These are phyloP conservation scores for Elsinoe arachidis DNA, from an alignment of 2,329 filamentous ascomycete genomes.

Conservation along the genomic window DNA sequence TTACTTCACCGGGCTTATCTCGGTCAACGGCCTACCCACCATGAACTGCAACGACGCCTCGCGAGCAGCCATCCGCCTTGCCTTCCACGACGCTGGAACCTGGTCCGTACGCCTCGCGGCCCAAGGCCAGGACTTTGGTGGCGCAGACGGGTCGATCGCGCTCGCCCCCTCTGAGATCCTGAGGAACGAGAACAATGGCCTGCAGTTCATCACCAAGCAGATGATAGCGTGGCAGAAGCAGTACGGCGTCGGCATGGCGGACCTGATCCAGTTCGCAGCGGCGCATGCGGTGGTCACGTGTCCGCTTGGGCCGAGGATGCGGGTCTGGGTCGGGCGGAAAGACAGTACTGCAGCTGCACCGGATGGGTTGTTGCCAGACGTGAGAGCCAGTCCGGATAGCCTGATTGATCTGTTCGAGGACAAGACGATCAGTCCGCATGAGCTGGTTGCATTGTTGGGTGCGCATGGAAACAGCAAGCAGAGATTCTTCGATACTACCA, in stretches of 20 bases:
- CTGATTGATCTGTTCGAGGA: conserved; percentile 30
- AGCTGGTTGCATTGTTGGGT: conserved; percentile 30
- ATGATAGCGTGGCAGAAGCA: conserved; percentile 18
- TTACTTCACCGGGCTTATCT: conserved; percentile 25
- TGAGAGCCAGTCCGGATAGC: conserved; percentile 27
- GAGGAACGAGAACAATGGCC: conserved; percentile 29
- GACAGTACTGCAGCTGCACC: conserved; percentile 28
- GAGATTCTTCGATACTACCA: conserved; percentile 26
- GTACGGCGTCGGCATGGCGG: conserved; percentile 31
- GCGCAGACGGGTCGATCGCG: conserved; percentile 41
- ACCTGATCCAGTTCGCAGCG: conserved; percentile 32
- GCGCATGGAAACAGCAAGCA: conserved; percentile 32
- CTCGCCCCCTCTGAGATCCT: conserved; percentile 33
- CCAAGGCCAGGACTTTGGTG: conserved; percentile 29
- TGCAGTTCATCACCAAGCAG: conserved; percentile 16
- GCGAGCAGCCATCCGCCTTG: conserved; percentile 38
- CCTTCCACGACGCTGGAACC: conserved; percentile 41
- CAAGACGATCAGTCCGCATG: conserved; percentile 32
- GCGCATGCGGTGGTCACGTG: conserved; percentile 32
- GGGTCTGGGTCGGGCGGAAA: conserved; percentile 31
- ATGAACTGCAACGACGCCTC: conserved; percentile 35
- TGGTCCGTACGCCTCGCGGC: conserved; percentile 32
- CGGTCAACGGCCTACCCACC: conserved; percentile 13
- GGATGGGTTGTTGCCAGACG: conserved; percentile 28
- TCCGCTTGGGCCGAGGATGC: conserved; percentile 31